Conservation (phyloP, 164 flowering plant genomes). For the Magnolia kwangsiensis region DNA sequence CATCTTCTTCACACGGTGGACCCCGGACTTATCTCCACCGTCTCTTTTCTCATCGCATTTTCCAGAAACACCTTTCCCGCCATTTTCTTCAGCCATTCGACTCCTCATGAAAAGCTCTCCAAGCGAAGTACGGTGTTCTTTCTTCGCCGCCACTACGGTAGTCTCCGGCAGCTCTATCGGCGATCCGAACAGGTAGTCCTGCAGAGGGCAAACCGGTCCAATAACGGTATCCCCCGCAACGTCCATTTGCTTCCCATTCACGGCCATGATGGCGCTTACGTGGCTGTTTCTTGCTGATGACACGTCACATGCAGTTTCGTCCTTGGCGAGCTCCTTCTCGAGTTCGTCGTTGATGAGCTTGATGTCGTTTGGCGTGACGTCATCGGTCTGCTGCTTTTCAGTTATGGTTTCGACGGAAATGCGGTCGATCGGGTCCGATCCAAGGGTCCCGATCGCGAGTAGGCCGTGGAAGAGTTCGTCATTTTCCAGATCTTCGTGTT, state of each 20-base stretch:
- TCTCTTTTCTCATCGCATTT: slow-evolving; percentile 30
- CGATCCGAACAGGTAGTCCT: slow-evolving; percentile 75
- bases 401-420: slow-evolving; percentile 55
- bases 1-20: slow-evolving; percentile 55
- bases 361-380: slow-evolving; percentile 66
- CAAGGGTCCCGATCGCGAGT: slow-evolving; percentile 82
- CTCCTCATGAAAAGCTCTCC: slow-evolving; percentile 83
- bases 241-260: slow-evolving; percentile 51
- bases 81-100: slow-evolving; percentile 47
- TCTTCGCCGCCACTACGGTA: slow-evolving; percentile 39
- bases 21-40: slow-evolving; percentile 57
- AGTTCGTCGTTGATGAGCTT: slow-evolving; percentile 76
- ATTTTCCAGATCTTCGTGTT: slow-evolving; percentile 26
- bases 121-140: slow-evolving; percentile 75
- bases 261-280: slow-evolving; percentile 69
- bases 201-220: slow-evolving; percentile 62
- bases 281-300: slow-evolving; percentile 76
- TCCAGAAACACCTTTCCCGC: slow-evolving; percentile 22
- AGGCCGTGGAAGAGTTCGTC: slow-evolving; percentile 63
- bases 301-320: slow-evolving; percentile 46
- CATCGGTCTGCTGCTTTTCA: slow-evolving; percentile 47
- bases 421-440: slow-evolving; percentile 35
- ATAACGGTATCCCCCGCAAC: slow-evolving; percentile 28
- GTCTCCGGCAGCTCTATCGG: slow-evolving; percentile 57
- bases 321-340: slow-evolving; percentile 70